Conservation (phyloP, 768 basidiomycete species). For the Boletus huronensis region DNA sequence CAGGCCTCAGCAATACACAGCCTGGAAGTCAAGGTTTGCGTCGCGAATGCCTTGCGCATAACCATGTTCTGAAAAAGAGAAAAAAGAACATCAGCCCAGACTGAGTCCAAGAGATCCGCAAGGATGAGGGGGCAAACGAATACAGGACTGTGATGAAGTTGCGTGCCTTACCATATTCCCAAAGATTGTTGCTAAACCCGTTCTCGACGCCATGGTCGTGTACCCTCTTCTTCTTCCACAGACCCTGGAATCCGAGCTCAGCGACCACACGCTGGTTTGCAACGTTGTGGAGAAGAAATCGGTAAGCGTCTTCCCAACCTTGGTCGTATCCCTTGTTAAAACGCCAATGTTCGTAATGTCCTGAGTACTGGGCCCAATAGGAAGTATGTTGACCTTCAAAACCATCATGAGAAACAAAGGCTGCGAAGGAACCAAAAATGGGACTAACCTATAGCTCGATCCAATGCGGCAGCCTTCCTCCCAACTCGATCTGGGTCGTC, state of each 20-base stretch:
- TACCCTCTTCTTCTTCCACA: conserved; percentile 50
- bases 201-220: conserved; percentile 41
- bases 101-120: background rate
- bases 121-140: background rate
- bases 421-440: conserved; percentile 10
- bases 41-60: conserved; percentile 52
- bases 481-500: conserved; percentile 18
- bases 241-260: conserved; percentile 62
- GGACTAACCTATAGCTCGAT: conserved; percentile 34
- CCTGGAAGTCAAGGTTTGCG: conserved; percentile 38
- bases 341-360: conserved; percentile 62
- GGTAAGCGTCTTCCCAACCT: conserved; percentile 71
- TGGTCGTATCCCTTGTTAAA: conserved; percentile 61
- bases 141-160: background rate
- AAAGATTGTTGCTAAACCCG: conserved; percentile 44
- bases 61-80: conserved; percentile 48
- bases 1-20: conserved; percentile 29
- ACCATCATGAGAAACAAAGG: conserved; percentile 12
- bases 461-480: conserved; percentile 30
- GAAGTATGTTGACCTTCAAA: conserved; percentile 36
- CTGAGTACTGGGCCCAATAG: conserved; percentile 48
- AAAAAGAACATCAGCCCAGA: background rate
- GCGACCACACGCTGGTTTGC: conserved; percentile 31
- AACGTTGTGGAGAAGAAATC: conserved; percentile 42
- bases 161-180: conserved; percentile 58